Conservation (phyloP, 257 asterid genomes). For the Leonotis leonurus region DNA sequence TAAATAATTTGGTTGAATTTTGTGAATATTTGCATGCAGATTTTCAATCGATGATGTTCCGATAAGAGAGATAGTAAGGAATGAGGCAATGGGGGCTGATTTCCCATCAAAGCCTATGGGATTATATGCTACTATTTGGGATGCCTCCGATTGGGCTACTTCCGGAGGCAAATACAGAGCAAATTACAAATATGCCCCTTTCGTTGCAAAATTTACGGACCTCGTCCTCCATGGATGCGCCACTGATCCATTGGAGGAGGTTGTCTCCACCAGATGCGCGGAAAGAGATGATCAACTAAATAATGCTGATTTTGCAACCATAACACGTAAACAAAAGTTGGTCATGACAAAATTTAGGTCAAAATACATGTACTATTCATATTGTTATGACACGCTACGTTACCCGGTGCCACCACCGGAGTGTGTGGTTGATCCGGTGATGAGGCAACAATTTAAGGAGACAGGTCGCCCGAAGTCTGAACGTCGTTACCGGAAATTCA, state of each 20-base stretch:
- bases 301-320: constrained; percentile 28
- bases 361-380: constrained; percentile 69
- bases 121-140: constrained; percentile 91
- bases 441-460: constrained; percentile 40
- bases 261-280: constrained; percentile 27
- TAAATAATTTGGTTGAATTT: too few species aligned
- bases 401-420: constrained; percentile 59
- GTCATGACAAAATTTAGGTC: constrained; percentile 58
- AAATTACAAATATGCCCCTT: constrained; percentile 87
- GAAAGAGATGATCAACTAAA: constrained; percentile 27
- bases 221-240: constrained; percentile 72
- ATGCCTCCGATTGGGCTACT: constrained; percentile 96
- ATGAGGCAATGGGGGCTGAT: constrained; percentile 75
- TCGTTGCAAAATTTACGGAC: constrained; percentile 71
- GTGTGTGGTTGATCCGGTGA: constrained; percentile 56
- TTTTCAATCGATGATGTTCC: constrained; percentile 81
- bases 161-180: constrained; percentile 75
- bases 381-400: constrained; percentile 62
- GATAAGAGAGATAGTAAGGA: constrained; percentile 53
- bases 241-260: constrained; percentile 57
- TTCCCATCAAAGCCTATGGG: constrained; percentile 92
- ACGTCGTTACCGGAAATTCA: constrained; percentile 33
- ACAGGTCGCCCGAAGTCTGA: constrained; percentile 60
- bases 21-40: constrained; percentile 31
- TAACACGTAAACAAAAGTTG: constrained; percentile 41